Evolutionary conservation across 75 land plant genomes (phyloP), one percentile per base, ranked within the genome.

Genomic region (Cryptomeria japonica): DNA sequence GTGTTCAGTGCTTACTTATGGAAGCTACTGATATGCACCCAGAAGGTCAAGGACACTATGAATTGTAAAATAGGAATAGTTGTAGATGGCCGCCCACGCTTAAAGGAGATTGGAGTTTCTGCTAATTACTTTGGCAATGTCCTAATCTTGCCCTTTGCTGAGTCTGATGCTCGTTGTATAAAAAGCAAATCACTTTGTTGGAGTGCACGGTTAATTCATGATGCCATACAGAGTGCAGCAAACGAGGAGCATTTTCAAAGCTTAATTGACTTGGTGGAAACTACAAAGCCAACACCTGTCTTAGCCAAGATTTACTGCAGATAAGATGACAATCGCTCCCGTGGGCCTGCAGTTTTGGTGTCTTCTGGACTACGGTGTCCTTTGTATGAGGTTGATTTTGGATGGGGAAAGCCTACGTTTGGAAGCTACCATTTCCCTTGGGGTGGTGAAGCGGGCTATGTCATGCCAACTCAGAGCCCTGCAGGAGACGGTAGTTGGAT

Each of bases 261-360:
- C 44, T 85, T 93, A 79, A 68, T 93, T 19, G 94, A 89, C 44
- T 90, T 88, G 87, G 92, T 91, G 76, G 51, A 47, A 12, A 47
- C 12, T 47, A 47, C 8, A 47, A 47, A 47, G 13, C 51, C 51
- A 47, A 44, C 8, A 7, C 47, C 6, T 44, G 47, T 5, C 51
- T 10, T 47, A 47, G 51, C 51, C 51, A 47, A 47, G 51, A 47
- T 47, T 47, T 47, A 47, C 51, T 47, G 11, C 2, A 47, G 51
- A 47, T 11, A 1, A 11, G 51, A 47, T 47, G 12, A 47, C 51
- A 47, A 10, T 0, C 51, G 10, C 12, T 47, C 51, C 1, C 10
- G 12, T 9, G 51, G 51, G 10, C 51, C 51, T 47, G 13, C 51
- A 10, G 51, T 47, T 47, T 47, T 47, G 13, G 51, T 47, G 10